These are phyloP conservation scores for Isoetes taiwanensis DNA, from an alignment of 75 land plant genomes.

Conservation along the genomic window DNA sequence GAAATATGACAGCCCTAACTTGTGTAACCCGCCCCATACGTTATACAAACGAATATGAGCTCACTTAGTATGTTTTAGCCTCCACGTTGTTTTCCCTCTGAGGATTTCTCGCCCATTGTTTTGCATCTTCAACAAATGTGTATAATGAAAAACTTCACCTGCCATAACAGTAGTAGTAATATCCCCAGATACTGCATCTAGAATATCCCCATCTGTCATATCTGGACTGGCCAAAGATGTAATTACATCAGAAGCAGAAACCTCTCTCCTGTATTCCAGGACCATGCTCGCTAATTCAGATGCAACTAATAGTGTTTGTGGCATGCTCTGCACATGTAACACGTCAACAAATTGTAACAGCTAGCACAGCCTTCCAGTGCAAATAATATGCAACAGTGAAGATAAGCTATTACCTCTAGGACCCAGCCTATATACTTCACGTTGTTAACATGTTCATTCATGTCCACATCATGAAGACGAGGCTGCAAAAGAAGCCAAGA, in stretches of 20 bases:
- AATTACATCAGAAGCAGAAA: slow-evolving; percentile 53
- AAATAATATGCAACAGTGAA: not conserved
- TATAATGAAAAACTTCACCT: slow-evolving; percentile 1
- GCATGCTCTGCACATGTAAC: slow-evolving; percentile 50
- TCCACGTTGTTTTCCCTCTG: slow-evolving; percentile 64
- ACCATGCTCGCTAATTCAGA: slow-evolving; percentile 61
- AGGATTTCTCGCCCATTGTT: slow-evolving; percentile 44
- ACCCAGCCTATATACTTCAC: slow-evolving; percentile 82
- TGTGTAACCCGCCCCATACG: too few species aligned
- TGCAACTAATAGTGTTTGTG: slow-evolving; percentile 46
- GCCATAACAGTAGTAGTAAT: not conserved
- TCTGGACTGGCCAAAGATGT: slow-evolving; percentile 60
- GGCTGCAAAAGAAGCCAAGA: slow-evolving; percentile 38
- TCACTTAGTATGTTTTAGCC: too few species aligned
- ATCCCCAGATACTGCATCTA: slow-evolving; percentile 11
- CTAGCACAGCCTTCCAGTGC: not conserved
- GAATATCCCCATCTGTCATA: not conserved
- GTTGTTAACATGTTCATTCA: slow-evolving; percentile 87
- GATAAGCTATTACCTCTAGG: slow-evolving; percentile 45
- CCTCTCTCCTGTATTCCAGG: slow-evolving; percentile 81
- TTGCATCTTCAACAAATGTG: slow-evolving; percentile 61
- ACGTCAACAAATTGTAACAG: not conserved
- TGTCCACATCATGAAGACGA: slow-evolving; percentile 68
- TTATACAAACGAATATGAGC: too few species aligned
- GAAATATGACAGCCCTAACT: too few species aligned